A percentile compares a stretch with the other conserved stretches of the same genome.
Evolutionary conservation across 2,329 filamentous ascomycete species (phyloP).

Genomic region (Pseudonectria buxi): DNA sequence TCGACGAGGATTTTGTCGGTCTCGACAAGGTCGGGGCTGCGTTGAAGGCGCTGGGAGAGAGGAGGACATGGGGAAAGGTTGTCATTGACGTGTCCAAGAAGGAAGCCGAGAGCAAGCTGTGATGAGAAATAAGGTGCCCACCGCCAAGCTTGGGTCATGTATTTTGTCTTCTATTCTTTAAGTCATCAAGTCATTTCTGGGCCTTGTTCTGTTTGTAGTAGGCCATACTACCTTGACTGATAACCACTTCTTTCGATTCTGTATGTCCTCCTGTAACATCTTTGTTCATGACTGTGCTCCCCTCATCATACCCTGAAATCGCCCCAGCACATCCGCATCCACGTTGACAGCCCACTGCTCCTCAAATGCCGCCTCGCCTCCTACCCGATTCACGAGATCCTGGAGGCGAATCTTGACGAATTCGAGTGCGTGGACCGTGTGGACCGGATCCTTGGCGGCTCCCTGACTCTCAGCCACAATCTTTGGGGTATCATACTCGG

Average conservation of each 20-base stretch:
- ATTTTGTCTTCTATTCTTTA: conserved; percentile 1
- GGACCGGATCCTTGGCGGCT: conserved; percentile 56
- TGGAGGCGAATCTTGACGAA: conserved; percentile 60
- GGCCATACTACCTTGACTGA: no score
- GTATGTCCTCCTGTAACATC: not conserved
- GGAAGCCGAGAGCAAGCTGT: conserved; percentile 52
- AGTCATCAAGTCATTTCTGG: conserved; percentile 14
- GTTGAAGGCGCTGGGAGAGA: conserved; percentile 66
- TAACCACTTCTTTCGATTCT: no score
- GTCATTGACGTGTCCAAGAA: conserved; percentile 81
- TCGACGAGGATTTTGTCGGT: conserved; percentile 74
- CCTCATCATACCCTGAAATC: conserved; percentile 42
- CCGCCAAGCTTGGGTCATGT: not conserved
- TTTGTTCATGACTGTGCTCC: conserved; percentile 11
- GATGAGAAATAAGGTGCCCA: conserved; percentile 3
- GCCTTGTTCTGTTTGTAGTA: not conserved
- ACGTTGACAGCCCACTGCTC: conserved; percentile 67
- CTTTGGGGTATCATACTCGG: conserved; percentile 51
- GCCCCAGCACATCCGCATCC: conserved; percentile 61
- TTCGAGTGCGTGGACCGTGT: conserved; percentile 54
- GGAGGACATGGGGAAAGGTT: conserved; percentile 94
- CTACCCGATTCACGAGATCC: conserved; percentile 50
- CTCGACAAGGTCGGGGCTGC: conserved; percentile 73
- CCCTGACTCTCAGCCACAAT: conserved; percentile 47
- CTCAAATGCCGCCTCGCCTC: conserved; percentile 61